phyloP scores from a whole-genome alignment of 2,329 filamentous ascomycete species.

The Xylariales sp. region DNA sequence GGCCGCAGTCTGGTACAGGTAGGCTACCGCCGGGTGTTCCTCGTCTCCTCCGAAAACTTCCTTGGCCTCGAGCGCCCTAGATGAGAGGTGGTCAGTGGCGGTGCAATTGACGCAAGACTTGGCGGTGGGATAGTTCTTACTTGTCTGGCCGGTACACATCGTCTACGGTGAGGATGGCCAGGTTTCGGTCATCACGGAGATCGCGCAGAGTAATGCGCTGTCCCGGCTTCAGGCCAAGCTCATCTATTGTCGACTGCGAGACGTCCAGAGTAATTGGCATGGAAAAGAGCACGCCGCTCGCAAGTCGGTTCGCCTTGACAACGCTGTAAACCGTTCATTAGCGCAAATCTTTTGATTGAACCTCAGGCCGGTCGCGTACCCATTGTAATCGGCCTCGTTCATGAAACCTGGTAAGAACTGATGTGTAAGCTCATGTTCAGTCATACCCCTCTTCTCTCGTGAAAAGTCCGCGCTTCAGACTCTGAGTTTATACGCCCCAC shows the following conservation, averaged over 20 bases:
- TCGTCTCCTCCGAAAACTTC: slow-evolving; percentile 91
- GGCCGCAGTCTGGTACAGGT: slow-evolving; percentile 73
- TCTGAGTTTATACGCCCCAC: too few relatives aligned
- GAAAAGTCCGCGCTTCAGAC: too few relatives aligned
- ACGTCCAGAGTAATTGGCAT: slow-evolving; percentile 97
- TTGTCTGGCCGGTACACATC: slow-evolving; percentile 96
- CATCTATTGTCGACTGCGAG: slow-evolving; percentile 67
- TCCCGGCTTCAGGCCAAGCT: slow-evolving; percentile 71
- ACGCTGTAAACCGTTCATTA: slow-evolving; percentile 54
- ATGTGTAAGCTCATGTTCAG: slow-evolving; percentile 21
- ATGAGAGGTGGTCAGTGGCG: slow-evolving; percentile 31
- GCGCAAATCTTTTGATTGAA: slow-evolving; percentile 12
- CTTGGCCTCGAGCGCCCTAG: slow-evolving; percentile 79
- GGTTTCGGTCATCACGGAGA: slow-evolving; percentile 91
- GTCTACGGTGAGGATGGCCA: slow-evolving; percentile 92
- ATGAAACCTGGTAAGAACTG: slow-evolving; percentile 70
- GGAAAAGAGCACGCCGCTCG: slow-evolving; percentile 84
- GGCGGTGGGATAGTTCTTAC: slow-evolving; percentile 44
- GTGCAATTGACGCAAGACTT: slow-evolving; percentile 51
- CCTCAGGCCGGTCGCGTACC: slow-evolving; percentile 44
- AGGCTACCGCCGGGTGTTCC: slow-evolving; percentile 87
- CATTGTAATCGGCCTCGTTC: slow-evolving; percentile 94
- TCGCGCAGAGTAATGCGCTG: slow-evolving; percentile 85
- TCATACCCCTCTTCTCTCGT: background rate
- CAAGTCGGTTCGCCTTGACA: slow-evolving; percentile 80